Evolutionary conservation across 163 green algal genomes (phyloP), one percentile per base, ranked within the genome.

Genomic region (Chlamydomonas reinhardtii): DNA sequence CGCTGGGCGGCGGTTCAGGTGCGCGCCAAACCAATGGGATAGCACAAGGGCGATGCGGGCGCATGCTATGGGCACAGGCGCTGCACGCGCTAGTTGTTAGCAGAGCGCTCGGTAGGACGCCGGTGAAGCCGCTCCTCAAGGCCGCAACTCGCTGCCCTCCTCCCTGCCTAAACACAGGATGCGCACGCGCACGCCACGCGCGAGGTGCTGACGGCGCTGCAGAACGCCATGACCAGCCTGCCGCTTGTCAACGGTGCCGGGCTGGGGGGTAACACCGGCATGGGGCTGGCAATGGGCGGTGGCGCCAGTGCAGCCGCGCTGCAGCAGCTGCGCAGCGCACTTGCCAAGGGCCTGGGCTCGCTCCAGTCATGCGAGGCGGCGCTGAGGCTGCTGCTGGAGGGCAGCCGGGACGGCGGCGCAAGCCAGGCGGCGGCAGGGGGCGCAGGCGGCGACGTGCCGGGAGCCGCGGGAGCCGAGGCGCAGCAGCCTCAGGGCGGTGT

Each of bases 221-320:
- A 86, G 39, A 86, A 86, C 80, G 80, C 80, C 35, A 73, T 80
- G 70, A 79, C 70, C 56, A 80, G 54, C 70, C 70, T 86, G 54
- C 80, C 80, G 16, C 80, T 86, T 2, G 80, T 86, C 56, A 86
- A 86, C 69, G 80, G 80, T 17, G 80, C 80, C 0, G 80, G 34
- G 54, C 80, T 86, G 34, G 80, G 66, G 24, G 56, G 62, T 29
- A 5, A 22, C 12, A 2, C 2, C 4, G 27, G 27, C 27, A 32
- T 70, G 27, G 24, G 62, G 62, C 62, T 54, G 43, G 43, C 43
- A 6, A 54, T 59, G 22, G 66, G 48, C 48, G 78, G 66, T n/a
- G 78, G 78, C 39, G 65, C 64, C 76, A 52, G 16, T n/a, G 43
- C 39, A 22, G 61, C 74, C 17, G 43, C 76, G 25, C 64, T 75